These are phyloP conservation scores for Alternaria sp. DNA, from an alignment of 2,329 filamentous ascomycete species.

Conservation along the genomic window DNA sequence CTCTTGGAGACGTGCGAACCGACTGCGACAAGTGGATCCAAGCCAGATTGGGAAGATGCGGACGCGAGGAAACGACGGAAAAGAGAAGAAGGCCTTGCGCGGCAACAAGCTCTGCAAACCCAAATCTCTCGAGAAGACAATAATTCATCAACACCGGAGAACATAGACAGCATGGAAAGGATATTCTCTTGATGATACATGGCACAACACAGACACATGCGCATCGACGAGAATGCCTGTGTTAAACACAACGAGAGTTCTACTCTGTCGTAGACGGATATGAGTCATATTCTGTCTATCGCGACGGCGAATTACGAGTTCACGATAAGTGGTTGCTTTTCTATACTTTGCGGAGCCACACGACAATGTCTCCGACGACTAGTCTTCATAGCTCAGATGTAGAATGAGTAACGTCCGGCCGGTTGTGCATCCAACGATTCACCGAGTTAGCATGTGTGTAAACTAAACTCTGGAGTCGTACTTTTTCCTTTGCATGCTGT, in stretches of 20 bases:
- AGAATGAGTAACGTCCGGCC: neutral
- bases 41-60: conserved; percentile 51
- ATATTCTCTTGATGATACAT: conserved; percentile 2
- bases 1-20: conserved; percentile 48
- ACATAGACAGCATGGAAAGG: neutral
- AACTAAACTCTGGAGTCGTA: neutral
- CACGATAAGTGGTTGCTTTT: neutral
- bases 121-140: neutral
- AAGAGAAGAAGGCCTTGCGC: conserved; percentile 56
- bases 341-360: neutral
- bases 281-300: neutral
- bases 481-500: neutral
- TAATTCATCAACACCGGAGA: neutral
- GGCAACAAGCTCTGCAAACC: conserved; percentile 50
- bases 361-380: neutral
- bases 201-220: neutral
- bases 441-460: conserved; percentile 12
- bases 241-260: neutral
- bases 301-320: neutral
- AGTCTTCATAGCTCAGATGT: neutral
- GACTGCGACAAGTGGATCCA: neutral
- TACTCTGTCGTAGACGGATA: neutral
- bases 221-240: neutral
- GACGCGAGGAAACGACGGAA: conserved; percentile 48
- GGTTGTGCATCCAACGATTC: neutral